A percentile compares a stretch with the other conserved stretches of the same genome.
These are phyloP conservation scores for Bassia scoparia DNA, from an alignment of 148 eudicot genomes.

Conservation along the genomic window DNA sequence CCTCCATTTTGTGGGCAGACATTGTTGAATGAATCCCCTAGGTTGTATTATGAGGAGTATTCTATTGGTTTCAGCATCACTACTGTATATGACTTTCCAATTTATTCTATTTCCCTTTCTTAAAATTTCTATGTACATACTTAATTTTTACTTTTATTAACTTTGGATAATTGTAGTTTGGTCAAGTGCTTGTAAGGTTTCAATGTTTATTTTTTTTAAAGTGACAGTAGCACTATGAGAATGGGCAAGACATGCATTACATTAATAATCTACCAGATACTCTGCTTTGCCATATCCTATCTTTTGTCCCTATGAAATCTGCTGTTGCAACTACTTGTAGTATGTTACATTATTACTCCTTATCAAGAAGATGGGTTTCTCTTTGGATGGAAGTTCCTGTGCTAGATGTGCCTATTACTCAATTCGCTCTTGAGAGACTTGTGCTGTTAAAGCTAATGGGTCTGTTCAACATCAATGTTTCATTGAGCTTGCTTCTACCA, in stretches of 20 bases:
- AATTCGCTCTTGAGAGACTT: not conserved
- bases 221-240: not conserved
- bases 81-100: too few relatives aligned
- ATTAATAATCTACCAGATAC: constrained; percentile 13
- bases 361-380: constrained; percentile 17
- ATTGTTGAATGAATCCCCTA: too few relatives aligned
- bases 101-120: too few relatives aligned
- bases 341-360: too few relatives aligned
- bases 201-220: not conserved
- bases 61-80: too few relatives aligned
- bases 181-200: not conserved
- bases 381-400: constrained; percentile 13
- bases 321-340: constrained; percentile 1
- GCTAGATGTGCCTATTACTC: not conserved
- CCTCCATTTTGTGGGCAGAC: too few relatives aligned
- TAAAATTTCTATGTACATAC: too few relatives aligned
- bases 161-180: not conserved
- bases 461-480: not conserved
- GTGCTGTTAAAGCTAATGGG: not conserved
- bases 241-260: not conserved
- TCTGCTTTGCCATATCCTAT: constrained; percentile 15
- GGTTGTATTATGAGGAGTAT: too few relatives aligned
- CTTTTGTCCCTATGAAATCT: constrained; percentile 13
- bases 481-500: not conserved
- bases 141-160: not conserved